Evolutionary conservation across 169 alveolate species (phyloP).

Genomic region (Cryptosporidium ubiquitum): DNA sequence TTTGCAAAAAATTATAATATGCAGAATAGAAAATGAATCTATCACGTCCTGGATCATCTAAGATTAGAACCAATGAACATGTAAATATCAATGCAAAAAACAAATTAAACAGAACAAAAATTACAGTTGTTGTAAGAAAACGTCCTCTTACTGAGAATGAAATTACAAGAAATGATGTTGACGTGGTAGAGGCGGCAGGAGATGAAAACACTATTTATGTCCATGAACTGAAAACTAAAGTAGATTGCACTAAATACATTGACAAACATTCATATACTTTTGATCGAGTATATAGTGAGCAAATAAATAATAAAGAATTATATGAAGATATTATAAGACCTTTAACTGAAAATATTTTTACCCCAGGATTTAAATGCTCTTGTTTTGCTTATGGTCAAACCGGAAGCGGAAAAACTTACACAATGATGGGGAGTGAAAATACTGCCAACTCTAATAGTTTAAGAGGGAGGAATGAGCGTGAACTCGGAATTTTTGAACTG

Average conservation of each 20-base stretch:
- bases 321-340: slow-evolving; percentile 92
- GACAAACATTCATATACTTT: slow-evolving; percentile 92
- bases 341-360: slow-evolving; percentile 92
- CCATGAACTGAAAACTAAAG: slow-evolving; percentile 80
- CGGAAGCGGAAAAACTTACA: slow-evolving; percentile 96
- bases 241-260: slow-evolving; percentile 91
- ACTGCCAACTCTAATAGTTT: slow-evolving; percentile 75
- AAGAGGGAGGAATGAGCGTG: slow-evolving; percentile 20
- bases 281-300: slow-evolving; percentile 90
- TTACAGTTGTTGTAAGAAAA: slow-evolving; percentile 94
- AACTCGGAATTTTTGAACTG: slow-evolving; percentile 93
- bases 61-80: slow-evolving; percentile 23
- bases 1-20: neutral
- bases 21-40: slow-evolving; percentile 33
- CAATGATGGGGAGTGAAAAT: slow-evolving; percentile 95
- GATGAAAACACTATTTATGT: slow-evolving; percentile 80
- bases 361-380: slow-evolving; percentile 91
- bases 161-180: slow-evolving; percentile 88
- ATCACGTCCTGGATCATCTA: slow-evolving; percentile 67
- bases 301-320: slow-evolving; percentile 86
- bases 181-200: slow-evolving; percentile 89
- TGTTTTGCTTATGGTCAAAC: slow-evolving; percentile 98
- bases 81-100: neutral
- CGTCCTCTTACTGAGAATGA: slow-evolving; percentile 94
- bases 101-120: slow-evolving; percentile 83